These are phyloP conservation scores for Neurospora sp. DNA, from an alignment of 495 filamentous ascomycete genomes.

Conservation along the genomic window DNA sequence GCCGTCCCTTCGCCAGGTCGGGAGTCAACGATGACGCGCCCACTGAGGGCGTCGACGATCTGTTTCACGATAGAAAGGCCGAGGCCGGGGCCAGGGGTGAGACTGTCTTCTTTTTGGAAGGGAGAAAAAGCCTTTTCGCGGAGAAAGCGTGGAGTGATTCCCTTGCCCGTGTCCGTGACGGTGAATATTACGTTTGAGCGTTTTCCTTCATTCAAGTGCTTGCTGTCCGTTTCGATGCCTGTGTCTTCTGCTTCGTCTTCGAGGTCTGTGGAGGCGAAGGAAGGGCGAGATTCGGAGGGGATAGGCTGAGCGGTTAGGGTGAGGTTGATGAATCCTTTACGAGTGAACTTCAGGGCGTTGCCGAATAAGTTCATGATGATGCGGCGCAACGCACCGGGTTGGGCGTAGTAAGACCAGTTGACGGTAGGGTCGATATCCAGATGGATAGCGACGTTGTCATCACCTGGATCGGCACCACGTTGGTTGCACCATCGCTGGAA, in stretches of 20 bases:
- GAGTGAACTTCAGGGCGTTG: conserved; percentile 75
- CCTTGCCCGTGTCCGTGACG: conserved; percentile 56
- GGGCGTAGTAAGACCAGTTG: conserved; percentile 54
- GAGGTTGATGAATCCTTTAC: conserved; percentile 54
- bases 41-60: conserved; percentile 49
- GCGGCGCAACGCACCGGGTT: conserved; percentile 62
- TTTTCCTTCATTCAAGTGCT: conserved; percentile 3
- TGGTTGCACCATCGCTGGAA: conserved; percentile 2
- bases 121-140: conserved; percentile 55
- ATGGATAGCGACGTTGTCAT: conserved; percentile 40
- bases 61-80: conserved; percentile 61
- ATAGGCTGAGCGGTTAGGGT: conserved; percentile 34
- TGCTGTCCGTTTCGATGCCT: conserved; percentile 18
- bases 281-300: background rate
- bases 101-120: conserved; percentile 60
- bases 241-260: background rate
- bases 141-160: conserved; percentile 62
- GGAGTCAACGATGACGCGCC: conserved; percentile 50
- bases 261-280: background rate
- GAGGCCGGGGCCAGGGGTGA: conserved; percentile 57
- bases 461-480: conserved; percentile 11
- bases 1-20: conserved; percentile 47
- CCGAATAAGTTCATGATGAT: conserved; percentile 77
- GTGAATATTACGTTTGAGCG: conserved; percentile 28
- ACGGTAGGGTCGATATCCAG: conserved; percentile 49